Base-by-base conservation (phyloP, 495 filamentous ascomycete species). In the Podospora conica region DNA sequence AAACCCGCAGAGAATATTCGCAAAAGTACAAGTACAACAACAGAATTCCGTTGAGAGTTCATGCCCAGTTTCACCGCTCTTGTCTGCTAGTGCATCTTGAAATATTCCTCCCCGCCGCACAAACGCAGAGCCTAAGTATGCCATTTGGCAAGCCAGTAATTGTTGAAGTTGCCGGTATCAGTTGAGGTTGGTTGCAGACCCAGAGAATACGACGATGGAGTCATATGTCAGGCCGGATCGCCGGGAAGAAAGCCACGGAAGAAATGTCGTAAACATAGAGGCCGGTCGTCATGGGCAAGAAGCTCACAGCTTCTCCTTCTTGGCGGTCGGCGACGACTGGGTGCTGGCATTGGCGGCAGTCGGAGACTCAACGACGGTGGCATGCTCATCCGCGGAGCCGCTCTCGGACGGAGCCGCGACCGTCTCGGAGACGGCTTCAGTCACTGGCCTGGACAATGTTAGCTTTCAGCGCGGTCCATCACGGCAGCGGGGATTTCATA, bases 351-450 rank as follows among this genome's bases (percentile, higher is more conserved):
- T 78, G 40, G 76, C 82, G 61, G 79, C 74, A 59, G 77, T 77
- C n/a, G 77, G 77, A 55, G 82, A 83, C 58, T 83, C 82, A 27
- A 81, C 76, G 55, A 84, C 74, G n/a, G 82, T 81, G 58, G 80
- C 78, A 58, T 76, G 77, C 60, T 83, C 83, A 66, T 81, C 76
- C 31, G 65, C 72, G 60, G 78, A 77, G 20, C 75, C 78, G 65
- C 81, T 77, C 23, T 82, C 79, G 20, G 79, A 82, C 58, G 71
- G 70, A 15, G 65, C 70, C 55, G 75, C 73, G 22, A 65, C 76
- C 15, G 71, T 58, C 9, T 57, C 68, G 40, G 66, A 48, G 40
- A 48, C 40, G 6, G 40, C 40, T n/a, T 48, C 55, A 18, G 60
- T 66, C 56, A 65, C 68, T 59, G 75, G 76, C 53, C 76, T 80